Conservation (phyloP, 2,329 filamentous ascomycete genomes). For the Penicillium rolfsii region DNA sequence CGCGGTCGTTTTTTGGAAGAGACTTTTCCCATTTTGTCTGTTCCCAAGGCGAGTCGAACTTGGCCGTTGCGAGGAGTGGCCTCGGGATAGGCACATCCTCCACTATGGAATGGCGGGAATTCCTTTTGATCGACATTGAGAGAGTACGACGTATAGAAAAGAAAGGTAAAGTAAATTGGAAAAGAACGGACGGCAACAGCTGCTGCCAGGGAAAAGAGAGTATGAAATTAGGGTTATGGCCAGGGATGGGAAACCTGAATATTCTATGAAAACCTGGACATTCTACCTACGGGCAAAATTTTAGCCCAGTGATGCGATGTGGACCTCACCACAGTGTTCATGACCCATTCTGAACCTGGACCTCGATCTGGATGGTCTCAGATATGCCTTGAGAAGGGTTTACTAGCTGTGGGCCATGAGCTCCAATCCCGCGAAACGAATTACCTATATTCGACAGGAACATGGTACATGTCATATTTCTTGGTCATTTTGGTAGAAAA, state of each 20-base stretch:
- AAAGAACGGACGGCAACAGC: slow-evolving; percentile 4
- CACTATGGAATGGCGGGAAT: slow-evolving; percentile 19
- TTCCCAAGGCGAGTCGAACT: slow-evolving; percentile 26
- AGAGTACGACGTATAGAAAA: slow-evolving; percentile 18
- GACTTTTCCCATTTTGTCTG: slow-evolving; percentile 24
- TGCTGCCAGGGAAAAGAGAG: not conserved
- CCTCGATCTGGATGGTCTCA: slow-evolving; percentile 14
- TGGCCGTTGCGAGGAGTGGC: slow-evolving; percentile 23
- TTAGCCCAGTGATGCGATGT: slow-evolving; percentile 7
- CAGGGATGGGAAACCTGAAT: not conserved
- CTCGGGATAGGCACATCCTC: slow-evolving; percentile 26
- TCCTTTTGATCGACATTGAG: slow-evolving; percentile 11
- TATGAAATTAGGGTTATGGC: not conserved
- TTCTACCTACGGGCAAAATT: not conserved
- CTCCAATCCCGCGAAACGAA: not conserved
- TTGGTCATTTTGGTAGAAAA: not conserved
- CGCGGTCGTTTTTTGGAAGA: slow-evolving; percentile 23
- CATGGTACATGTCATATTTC: not conserved
- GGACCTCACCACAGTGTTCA: slow-evolving; percentile 8
- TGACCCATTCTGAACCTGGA: slow-evolving; percentile 7
- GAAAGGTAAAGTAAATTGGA: slow-evolving; percentile 1
- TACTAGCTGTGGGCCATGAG: not conserved
- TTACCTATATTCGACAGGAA: not conserved
- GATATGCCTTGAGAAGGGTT: slow-evolving; percentile 6
- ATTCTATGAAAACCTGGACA: slow-evolving; percentile 6